Conservation (phyloP, 768 basidiomycete species). For the Tylopilus cervinicoccineus region DNA sequence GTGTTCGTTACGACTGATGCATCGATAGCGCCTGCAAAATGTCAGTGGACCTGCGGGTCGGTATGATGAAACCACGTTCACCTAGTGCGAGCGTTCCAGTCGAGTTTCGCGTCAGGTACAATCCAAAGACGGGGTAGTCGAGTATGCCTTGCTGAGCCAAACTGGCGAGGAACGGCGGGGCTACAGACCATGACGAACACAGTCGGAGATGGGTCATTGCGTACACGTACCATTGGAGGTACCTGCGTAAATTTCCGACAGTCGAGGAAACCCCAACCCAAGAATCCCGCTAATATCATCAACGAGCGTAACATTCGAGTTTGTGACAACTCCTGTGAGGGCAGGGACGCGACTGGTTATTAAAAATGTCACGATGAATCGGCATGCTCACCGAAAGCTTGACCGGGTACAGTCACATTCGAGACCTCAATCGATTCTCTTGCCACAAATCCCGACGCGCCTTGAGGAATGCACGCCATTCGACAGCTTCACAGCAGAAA, state of each 20-base stretch:
- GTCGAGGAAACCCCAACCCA: conserved; percentile 71
- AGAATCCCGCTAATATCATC: conserved; percentile 69
- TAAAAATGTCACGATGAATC: not conserved
- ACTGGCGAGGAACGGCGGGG: conserved; percentile 62
- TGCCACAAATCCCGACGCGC: conserved; percentile 66
- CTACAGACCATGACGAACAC: conserved; percentile 30
- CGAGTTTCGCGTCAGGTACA: conserved; percentile 56
- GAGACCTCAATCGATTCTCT: conserved; percentile 56
- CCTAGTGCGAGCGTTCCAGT: conserved; percentile 66
- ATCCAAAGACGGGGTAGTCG: conserved; percentile 74
- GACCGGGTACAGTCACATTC: conserved; percentile 56
- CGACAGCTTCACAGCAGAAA: not conserved
- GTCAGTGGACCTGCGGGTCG: not conserved
- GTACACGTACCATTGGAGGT: conserved; percentile 49
- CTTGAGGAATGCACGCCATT: conserved; percentile 33
- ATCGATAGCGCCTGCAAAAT: conserved; percentile 69
- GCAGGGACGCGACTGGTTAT: not conserved
- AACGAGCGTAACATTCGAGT: conserved; percentile 57
- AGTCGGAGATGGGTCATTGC: no score
- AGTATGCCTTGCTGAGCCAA: conserved; percentile 61
- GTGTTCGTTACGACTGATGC: conserved; percentile 58
- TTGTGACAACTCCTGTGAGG: conserved; percentile 51
- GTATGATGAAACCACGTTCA: conserved; percentile 17
- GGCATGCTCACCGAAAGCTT: conserved; percentile 58
- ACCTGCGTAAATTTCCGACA: conserved; percentile 53